A percentile compares a stretch with the other conserved stretches of the same genome.
Evolutionary conservation across 2,329 filamentous ascomycete species (phyloP).

Genomic region (Aspergillus nomiae): DNA sequence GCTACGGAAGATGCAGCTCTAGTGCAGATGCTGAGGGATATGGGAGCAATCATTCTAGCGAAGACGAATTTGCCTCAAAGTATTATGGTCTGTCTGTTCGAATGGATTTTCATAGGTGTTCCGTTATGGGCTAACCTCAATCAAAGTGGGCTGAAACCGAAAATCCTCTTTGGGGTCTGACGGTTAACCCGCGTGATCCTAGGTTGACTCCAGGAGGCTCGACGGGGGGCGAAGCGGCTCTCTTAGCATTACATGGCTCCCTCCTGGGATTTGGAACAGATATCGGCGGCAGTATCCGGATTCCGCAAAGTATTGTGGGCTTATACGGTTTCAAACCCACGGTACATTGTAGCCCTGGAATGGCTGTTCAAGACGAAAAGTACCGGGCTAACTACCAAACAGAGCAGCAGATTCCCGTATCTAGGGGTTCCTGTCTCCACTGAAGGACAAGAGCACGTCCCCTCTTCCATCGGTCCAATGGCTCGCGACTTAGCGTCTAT

Average conservation of each 20-base stretch:
- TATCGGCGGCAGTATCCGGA: conserved; percentile 55
- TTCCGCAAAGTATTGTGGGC: conserved; percentile 52
- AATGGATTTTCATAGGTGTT: neutral
- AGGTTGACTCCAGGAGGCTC: conserved; percentile 52
- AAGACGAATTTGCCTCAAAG: conserved; percentile 57
- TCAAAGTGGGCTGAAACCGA: conserved; percentile 56
- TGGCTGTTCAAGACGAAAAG: neutral
- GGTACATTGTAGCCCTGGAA: conserved; percentile 25
- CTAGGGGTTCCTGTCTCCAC: conserved; percentile 61
- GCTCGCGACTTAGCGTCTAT: conserved; percentile 56
- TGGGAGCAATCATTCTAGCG: conserved; percentile 56
- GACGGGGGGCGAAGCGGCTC: conserved; percentile 47
- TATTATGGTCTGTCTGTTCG: conserved; percentile 49
- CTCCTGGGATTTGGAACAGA: conserved; percentile 55
- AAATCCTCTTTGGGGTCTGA: conserved; percentile 55
- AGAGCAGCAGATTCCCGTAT: conserved; percentile 62
- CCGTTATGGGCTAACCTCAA: conserved; percentile 3
- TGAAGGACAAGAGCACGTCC: conserved; percentile 66
- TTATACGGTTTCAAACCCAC: conserved; percentile 53
- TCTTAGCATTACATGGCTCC: conserved; percentile 46
- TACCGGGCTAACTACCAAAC: neutral
- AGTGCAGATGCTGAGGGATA: conserved; percentile 49
- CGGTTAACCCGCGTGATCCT: conserved; percentile 48
- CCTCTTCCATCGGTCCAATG: conserved; percentile 64
- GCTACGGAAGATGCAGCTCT: conserved; percentile 53